Percentiles rank a stretch among this genome's conserved stretches.
These are phyloP conservation scores for Trametes punicea DNA, from an alignment of 768 basidiomycete species.

Conservation along the genomic window DNA sequence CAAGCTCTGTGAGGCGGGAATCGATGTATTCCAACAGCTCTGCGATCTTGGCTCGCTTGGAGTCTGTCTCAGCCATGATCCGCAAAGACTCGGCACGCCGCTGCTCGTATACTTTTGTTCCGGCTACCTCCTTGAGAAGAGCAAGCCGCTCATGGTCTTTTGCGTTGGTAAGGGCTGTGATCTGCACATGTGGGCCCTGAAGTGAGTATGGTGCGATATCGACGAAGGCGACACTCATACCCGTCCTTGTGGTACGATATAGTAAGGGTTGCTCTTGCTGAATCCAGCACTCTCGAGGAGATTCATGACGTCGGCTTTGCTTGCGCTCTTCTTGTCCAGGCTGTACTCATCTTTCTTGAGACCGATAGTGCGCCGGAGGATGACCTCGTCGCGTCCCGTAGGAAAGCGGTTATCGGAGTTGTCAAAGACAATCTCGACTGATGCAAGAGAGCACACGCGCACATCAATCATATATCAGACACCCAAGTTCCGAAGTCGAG, in stretches of 20 bases:
- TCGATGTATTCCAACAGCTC: slow-evolving; percentile 91
- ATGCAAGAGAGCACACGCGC: not conserved
- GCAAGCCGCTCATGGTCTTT: slow-evolving; percentile 93
- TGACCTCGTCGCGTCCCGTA: slow-evolving; percentile 82
- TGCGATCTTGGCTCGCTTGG: slow-evolving; percentile 86
- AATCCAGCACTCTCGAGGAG: slow-evolving; percentile 96
- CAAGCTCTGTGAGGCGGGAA: slow-evolving; percentile 82
- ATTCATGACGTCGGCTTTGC: slow-evolving; percentile 97
- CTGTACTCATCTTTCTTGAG: slow-evolving; percentile 99
- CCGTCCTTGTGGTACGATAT: slow-evolving; percentile 97
- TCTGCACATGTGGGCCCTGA: slow-evolving; percentile 42
- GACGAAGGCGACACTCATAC: slow-evolving; percentile 50
- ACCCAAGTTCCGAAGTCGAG: no score
- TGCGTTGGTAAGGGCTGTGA: slow-evolving; percentile 94
- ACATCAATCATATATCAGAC: no score
- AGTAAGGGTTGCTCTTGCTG: slow-evolving; percentile 97
- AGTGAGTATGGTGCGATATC: not conserved
- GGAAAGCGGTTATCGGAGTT: slow-evolving; percentile 94
- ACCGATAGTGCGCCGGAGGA: slow-evolving; percentile 91
- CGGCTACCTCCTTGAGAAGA: slow-evolving; percentile 96
- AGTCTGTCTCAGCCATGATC: slow-evolving; percentile 96
- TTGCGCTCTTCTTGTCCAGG: slow-evolving; percentile 91
- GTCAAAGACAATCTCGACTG: slow-evolving; percentile 93
- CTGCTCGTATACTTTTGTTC: slow-evolving; percentile 97
- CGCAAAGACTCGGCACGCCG: slow-evolving; percentile 88